These are phyloP conservation scores for Candida sojae DNA, from an alignment of 1,139 yeast species.

Conservation along the genomic window DNA sequence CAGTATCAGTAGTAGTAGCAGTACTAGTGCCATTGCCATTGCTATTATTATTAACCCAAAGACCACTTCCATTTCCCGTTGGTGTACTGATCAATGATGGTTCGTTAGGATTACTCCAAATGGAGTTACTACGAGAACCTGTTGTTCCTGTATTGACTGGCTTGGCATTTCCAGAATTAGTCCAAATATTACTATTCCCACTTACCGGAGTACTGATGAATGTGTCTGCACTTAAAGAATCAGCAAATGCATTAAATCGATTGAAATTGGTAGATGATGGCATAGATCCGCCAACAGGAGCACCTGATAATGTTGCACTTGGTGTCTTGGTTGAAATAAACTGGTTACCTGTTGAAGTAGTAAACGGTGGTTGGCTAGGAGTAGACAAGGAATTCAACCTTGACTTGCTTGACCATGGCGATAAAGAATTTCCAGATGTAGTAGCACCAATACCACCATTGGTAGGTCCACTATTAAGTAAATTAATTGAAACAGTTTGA, in stretches of 20 bases:
- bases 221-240: slow-evolving; percentile 11
- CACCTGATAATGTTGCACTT: slow-evolving; percentile 4
- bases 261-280: slow-evolving; percentile 9
- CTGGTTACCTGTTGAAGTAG: background rate
- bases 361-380: slow-evolving; percentile 5
- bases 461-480: slow-evolving; percentile 6
- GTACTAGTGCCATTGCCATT: slow-evolving; percentile 2
- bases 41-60: slow-evolving; percentile 14
- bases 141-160: slow-evolving; percentile 4
- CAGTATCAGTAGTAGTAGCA: too few relatives aligned
- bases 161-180: slow-evolving; percentile 15
- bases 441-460: background rate
- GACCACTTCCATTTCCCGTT: slow-evolving; percentile 6
- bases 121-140: slow-evolving; percentile 26
- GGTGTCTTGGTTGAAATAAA: background rate
- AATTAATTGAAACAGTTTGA: slow-evolving; percentile 9
- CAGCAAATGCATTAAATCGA: slow-evolving; percentile 16
- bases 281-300: background rate
- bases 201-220: slow-evolving; percentile 8
- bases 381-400: slow-evolving; percentile 14
- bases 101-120: slow-evolving; percentile 27
- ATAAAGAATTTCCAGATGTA: slow-evolving; percentile 5
- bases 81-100: slow-evolving; percentile 4
- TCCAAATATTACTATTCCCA: slow-evolving; percentile 21
- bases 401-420: slow-evolving; percentile 16